These are phyloP conservation scores for Ceratocystis albifundus DNA, from an alignment of 2,329 filamentous ascomycete species.

Conservation along the genomic window DNA sequence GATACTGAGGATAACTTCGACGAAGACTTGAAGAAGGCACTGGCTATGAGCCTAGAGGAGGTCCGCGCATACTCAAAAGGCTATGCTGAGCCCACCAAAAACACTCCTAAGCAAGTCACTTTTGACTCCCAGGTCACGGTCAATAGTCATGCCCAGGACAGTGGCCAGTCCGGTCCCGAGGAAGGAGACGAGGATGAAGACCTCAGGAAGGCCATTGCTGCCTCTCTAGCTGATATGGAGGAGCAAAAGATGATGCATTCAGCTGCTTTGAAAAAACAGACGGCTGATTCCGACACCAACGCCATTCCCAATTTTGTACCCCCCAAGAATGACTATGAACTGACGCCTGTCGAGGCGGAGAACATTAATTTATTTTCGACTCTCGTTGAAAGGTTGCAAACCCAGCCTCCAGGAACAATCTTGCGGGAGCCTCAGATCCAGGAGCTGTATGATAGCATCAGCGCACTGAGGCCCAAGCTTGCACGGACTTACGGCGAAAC, in stretches of 20 bases:
- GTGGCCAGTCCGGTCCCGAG: conserved; percentile 28
- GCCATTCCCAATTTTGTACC: conserved; percentile 44
- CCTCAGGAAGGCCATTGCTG: conserved; percentile 86
- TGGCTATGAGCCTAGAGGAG: conserved; percentile 96
- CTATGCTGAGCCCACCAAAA: conserved; percentile 51
- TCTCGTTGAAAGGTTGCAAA: conserved; percentile 84
- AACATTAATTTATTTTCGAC: conserved; percentile 96
- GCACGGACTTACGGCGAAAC: conserved; percentile 95
- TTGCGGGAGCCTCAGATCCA: conserved; percentile 96
- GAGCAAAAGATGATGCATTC: conserved; percentile 90
- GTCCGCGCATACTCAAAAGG: conserved; percentile 63
- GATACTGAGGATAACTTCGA: conserved; percentile 69
- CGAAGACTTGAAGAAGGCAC: conserved; percentile 81
- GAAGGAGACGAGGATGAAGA: conserved; percentile 86
- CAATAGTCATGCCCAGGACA: conserved; percentile 30
- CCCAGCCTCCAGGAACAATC: conserved; percentile 90
- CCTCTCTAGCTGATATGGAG: conserved; percentile 92
- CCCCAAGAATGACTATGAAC: conserved; percentile 86
- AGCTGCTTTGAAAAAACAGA: conserved; percentile 67
- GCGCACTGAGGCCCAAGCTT: conserved; percentile 81
- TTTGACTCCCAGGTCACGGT: conserved; percentile 24
- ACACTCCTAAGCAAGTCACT: conserved; percentile 27
- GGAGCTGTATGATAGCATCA: conserved; percentile 94
- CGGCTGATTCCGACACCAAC: conserved; percentile 36
- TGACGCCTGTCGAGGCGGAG: conserved; percentile 86